Percentiles rank a stretch among this genome's conserved stretches.
These are phyloP conservation scores for Phyllosticta citribraziliensis DNA, from an alignment of 2,329 filamentous ascomycete genomes.

Conservation along the genomic window DNA sequence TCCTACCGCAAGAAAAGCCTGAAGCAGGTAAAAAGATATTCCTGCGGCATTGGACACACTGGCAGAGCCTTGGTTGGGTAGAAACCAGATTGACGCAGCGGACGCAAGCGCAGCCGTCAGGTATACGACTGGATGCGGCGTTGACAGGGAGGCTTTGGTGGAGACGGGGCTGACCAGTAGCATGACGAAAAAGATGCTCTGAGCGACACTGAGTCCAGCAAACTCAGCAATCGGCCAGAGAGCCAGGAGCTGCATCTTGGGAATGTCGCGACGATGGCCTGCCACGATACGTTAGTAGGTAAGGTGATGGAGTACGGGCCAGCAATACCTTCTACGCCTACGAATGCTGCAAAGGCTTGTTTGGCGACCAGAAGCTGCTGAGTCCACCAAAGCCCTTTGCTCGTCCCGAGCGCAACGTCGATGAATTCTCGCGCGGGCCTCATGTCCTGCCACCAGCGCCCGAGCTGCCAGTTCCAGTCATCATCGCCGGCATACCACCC, in stretches of 20 bases:
- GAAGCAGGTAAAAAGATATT: slow-evolving; percentile 18
- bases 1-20: slow-evolving; percentile 26
- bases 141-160: slow-evolving; percentile 24
- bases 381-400: slow-evolving; percentile 52
- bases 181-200: slow-evolving; percentile 54
- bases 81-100: slow-evolving; percentile 33
- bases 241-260: slow-evolving; percentile 38
- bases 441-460: slow-evolving; percentile 45
- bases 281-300: slow-evolving; percentile 5
- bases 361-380: slow-evolving; percentile 49
- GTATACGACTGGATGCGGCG: slow-evolving; percentile 23
- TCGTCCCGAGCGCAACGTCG: slow-evolving; percentile 45
- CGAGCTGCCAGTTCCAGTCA: slow-evolving; percentile 27
- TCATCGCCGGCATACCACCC: slow-evolving; percentile 29
- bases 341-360: slow-evolving; percentile 46
- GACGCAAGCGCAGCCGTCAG: slow-evolving; percentile 36
- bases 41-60: slow-evolving; percentile 16
- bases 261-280: slow-evolving; percentile 46
- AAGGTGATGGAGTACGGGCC: not conserved
- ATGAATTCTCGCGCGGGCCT: slow-evolving; percentile 44
- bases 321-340: slow-evolving; percentile 46
- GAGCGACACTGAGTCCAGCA: slow-evolving; percentile 50
- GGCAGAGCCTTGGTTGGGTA: slow-evolving; percentile 19
- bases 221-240: slow-evolving; percentile 52
- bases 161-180: slow-evolving; percentile 48